Conservation (phyloP, 208 protist genomes). For the Crithidia acanthocephali region DNA sequence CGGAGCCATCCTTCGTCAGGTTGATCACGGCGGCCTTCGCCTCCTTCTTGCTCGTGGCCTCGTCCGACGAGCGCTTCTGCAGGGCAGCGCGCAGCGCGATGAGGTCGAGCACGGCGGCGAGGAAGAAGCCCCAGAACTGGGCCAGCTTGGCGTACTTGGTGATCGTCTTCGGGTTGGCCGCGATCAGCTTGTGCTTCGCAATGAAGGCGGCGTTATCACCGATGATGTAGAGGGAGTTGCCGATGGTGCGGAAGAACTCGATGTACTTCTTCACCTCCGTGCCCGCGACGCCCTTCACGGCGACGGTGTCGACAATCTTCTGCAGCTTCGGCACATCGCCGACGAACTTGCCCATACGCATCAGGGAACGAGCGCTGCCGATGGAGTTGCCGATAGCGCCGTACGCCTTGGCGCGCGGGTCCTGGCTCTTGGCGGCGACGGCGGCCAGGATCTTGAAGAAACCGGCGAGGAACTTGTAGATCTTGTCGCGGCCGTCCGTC, state of each 20-base stretch:
- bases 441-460: slow-evolving; percentile 80
- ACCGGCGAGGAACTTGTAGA: slow-evolving; percentile 88
- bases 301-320: slow-evolving; percentile 42
- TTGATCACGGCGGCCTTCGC: slow-evolving; percentile 74
- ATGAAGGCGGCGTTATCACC: slow-evolving; percentile 91
- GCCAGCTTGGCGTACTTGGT: slow-evolving; percentile 76
- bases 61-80: slow-evolving; percentile 58
- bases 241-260: slow-evolving; percentile 83
- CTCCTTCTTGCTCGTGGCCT: slow-evolving; percentile 69
- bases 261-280: slow-evolving; percentile 72
- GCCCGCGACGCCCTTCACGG: slow-evolving; percentile 43
- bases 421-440: slow-evolving; percentile 45
- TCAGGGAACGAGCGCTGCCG: slow-evolving; percentile 80
- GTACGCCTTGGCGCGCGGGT: slow-evolving; percentile 51
- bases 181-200: slow-evolving; percentile 77
- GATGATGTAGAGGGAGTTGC: slow-evolving; percentile 91
- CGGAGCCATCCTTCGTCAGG: slow-evolving; percentile 81
- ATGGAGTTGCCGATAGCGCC: slow-evolving; percentile 73
- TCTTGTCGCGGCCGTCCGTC: slow-evolving; percentile 94
- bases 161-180: slow-evolving; percentile 51
- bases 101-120: slow-evolving; percentile 87
- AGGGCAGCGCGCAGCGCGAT: slow-evolving; percentile 67
- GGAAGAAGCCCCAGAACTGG: slow-evolving; percentile 94
- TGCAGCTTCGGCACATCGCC: slow-evolving; percentile 86
- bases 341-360: slow-evolving; percentile 93